phyloP scores from a whole-genome alignment of 169 alveolate genomes.

The Eimeria necatrix region DNA sequence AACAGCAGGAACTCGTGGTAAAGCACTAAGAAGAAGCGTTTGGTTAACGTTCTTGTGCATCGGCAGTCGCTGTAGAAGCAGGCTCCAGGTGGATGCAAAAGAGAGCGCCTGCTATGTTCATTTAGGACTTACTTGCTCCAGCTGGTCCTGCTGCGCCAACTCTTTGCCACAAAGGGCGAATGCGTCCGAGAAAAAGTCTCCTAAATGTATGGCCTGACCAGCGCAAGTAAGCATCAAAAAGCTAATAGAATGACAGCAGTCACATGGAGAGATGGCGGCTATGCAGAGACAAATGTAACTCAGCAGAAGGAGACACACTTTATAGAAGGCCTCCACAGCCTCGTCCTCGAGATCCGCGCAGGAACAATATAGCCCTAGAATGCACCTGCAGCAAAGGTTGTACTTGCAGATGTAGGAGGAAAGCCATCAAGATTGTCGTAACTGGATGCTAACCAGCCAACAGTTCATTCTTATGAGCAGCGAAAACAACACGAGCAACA shows the following conservation, averaged over 20 bases:
- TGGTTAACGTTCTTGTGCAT: background rate
- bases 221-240: background rate
- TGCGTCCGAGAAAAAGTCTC: slow-evolving; percentile 16
- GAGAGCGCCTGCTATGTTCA: background rate
- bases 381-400: slow-evolving; percentile 10
- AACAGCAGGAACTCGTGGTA: background rate
- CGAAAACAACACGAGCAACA: no score
- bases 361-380: slow-evolving; percentile 7
- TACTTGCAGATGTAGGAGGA: background rate
- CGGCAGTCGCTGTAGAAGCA: background rate
- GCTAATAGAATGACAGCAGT: background rate
- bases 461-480: no score
- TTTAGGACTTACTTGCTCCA: background rate
- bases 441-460: background rate
- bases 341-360: slow-evolving; percentile 23
- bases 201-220: slow-evolving; percentile 15
- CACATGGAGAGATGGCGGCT: background rate
- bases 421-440: background rate
- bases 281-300: background rate
- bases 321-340: slow-evolving; percentile 22
- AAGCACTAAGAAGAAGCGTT: background rate
- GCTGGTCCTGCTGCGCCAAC: slow-evolving; percentile 9
- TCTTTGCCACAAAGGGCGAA: slow-evolving; percentile 17
- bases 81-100: background rate
- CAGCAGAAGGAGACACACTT: background rate